These are phyloP conservation scores for Usnea hakonensis DNA, from an alignment of 495 filamentous ascomycete genomes.

Conservation along the genomic window DNA sequence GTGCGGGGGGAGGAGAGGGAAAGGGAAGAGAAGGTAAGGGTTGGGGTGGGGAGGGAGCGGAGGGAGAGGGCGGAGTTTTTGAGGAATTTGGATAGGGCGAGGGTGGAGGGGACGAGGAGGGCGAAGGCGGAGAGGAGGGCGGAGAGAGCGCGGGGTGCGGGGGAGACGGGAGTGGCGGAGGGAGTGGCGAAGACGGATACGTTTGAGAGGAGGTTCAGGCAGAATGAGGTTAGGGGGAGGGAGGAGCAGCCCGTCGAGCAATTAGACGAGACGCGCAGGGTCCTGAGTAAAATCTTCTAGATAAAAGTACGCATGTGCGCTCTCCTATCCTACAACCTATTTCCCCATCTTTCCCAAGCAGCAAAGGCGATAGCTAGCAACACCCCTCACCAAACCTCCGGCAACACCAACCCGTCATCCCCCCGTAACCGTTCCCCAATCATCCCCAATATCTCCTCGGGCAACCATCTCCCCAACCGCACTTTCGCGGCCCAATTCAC, in stretches of 20 bases:
- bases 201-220: slow-evolving; percentile 61
- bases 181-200: slow-evolving; percentile 48
- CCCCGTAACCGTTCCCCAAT: neutral
- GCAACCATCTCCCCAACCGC: slow-evolving; percentile 8
- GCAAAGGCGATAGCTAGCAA: neutral
- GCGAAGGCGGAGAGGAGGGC: slow-evolving; percentile 68
- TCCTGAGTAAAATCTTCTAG: slow-evolving; percentile 73
- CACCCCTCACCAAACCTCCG: neutral
- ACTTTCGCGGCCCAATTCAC: slow-evolving; percentile 7
- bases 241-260: slow-evolving; percentile 39
- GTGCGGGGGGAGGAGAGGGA: slow-evolving; percentile 38
- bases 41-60: slow-evolving; percentile 69
- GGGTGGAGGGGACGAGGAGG: slow-evolving; percentile 68
- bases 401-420: neutral
- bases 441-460: slow-evolving; percentile 10
- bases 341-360: neutral
- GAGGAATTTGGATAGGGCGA: slow-evolving; percentile 64
- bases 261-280: slow-evolving; percentile 63
- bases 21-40: slow-evolving; percentile 28
- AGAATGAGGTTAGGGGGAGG: slow-evolving; percentile 51
- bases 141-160: slow-evolving; percentile 79
- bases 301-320: neutral
- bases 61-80: slow-evolving; percentile 54
- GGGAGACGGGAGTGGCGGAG: slow-evolving; percentile 73
- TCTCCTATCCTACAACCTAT: neutral